Conservation (phyloP, 345 rosid species). For the Noccaea bulbosa region DNA sequence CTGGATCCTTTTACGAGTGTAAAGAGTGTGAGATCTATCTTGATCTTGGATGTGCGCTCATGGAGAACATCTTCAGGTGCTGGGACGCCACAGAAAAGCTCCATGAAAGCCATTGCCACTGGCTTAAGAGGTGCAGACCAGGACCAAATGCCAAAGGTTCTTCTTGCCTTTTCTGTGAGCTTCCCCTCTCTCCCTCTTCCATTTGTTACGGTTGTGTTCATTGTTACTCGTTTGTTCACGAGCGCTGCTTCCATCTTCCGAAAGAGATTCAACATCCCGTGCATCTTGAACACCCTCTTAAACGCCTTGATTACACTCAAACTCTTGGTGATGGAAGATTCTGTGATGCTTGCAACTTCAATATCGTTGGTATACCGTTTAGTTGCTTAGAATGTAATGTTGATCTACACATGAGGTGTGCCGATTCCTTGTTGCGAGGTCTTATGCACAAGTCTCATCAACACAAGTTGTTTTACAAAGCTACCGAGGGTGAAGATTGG, state of each 20-base stretch:
- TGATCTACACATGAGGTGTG: too few species aligned
- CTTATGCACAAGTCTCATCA: too few species aligned
- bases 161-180: conserved; percentile 1
- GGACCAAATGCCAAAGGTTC: not conserved
- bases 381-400: too few species aligned
- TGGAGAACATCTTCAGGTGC: not conserved
- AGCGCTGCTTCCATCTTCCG: conserved; percentile 16
- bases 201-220: conserved; percentile 27
- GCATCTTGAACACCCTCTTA: conserved; percentile 1
- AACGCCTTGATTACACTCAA: too few species aligned
- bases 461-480: too few species aligned
- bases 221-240: conserved; percentile 24
- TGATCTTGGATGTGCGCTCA: conserved; percentile 19
- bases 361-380: too few species aligned
- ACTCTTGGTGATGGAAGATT: too few species aligned
- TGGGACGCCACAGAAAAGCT: conserved; percentile 1
- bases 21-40: conserved; percentile 22
- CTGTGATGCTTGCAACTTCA: too few species aligned
- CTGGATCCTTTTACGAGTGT: conserved; percentile 17
- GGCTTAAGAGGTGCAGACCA: conserved; percentile 5
- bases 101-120: not conserved
- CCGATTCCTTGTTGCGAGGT: too few species aligned
- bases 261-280: conserved; percentile 14
- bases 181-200: not conserved
- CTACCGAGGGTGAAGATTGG: too few species aligned